These are phyloP conservation scores for Ogataea methylovora DNA, from an alignment of 805 yeast genomes.

Conservation along the genomic window DNA sequence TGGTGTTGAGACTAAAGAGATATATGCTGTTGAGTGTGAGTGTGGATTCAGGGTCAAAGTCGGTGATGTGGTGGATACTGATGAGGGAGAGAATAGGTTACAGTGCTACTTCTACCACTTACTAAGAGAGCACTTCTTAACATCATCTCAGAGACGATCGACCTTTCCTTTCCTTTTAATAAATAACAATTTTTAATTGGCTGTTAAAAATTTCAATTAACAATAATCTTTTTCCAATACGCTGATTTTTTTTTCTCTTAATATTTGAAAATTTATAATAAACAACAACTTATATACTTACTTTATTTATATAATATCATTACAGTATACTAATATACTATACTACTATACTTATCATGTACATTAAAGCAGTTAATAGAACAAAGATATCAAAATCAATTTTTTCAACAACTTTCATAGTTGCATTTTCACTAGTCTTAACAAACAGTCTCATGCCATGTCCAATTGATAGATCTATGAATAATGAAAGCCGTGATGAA, in stretches of 20 bases:
- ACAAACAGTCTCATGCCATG: slow-evolving; percentile 29
- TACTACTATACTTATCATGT: slow-evolving; percentile 27
- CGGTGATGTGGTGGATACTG: no score
- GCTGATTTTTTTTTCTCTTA: background rate
- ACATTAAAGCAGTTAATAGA: slow-evolving; percentile 50
- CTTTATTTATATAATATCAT: background rate
- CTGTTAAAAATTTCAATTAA: no score
- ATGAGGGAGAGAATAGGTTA: no score
- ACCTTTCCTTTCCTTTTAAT: no score
- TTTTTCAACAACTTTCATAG: slow-evolving; percentile 67
- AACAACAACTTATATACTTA: background rate
- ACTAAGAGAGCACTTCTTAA: no score
- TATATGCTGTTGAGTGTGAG: no score
- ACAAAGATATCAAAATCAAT: slow-evolving; percentile 53
- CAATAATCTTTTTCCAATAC: no score
- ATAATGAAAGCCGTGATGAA: slow-evolving; percentile 20
- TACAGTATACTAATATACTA: background rate
- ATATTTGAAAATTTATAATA: background rate
- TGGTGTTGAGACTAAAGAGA: no score
- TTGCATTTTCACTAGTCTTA: slow-evolving; percentile 47
- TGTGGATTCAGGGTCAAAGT: no score
- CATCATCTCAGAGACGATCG: no score
- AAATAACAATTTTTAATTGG: no score
- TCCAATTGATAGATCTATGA: slow-evolving; percentile 38
- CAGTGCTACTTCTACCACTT: no score